These are phyloP conservation scores for Lophium mytilinum DNA, from an alignment of 495 filamentous ascomycete genomes.

Conservation along the genomic window DNA sequence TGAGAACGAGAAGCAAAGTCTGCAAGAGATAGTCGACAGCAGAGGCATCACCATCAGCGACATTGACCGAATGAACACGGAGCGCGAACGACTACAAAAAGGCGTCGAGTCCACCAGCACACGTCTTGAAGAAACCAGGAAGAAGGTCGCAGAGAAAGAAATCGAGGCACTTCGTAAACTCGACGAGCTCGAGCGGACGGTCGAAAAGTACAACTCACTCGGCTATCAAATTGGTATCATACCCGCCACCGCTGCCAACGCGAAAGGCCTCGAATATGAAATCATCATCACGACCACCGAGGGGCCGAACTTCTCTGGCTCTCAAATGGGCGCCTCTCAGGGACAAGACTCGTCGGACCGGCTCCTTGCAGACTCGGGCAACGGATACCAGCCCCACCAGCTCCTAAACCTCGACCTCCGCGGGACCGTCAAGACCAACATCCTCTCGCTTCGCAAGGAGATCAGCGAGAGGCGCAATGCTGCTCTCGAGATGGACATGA, in stretches of 20 bases:
- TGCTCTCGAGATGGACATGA: constrained; percentile 79
- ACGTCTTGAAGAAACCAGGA: constrained; percentile 74
- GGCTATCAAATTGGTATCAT: constrained; percentile 91
- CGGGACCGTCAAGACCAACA: constrained; percentile 66
- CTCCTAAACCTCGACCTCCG: constrained; percentile 80
- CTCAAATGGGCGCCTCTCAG: constrained; percentile 53
- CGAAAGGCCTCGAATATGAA: constrained; percentile 77
- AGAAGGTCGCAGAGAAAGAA: constrained; percentile 74
- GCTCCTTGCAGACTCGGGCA: constrained; percentile 68
- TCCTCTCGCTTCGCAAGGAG: constrained; percentile 73
- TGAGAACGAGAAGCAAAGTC: constrained; percentile 67
- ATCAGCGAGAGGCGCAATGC: constrained; percentile 76
- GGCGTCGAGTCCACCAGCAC: constrained; percentile 64
- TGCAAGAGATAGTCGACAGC: constrained; percentile 79
- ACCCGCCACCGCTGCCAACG: constrained; percentile 72
- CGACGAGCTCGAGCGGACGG: constrained; percentile 77
- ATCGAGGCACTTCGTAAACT: constrained; percentile 71
- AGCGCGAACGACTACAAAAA: constrained; percentile 83
- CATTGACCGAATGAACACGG: constrained; percentile 96
- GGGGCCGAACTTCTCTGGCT: constrained; percentile 66
- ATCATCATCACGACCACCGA: constrained; percentile 59
- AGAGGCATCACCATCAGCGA: constrained; percentile 92
- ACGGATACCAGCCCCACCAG: constrained; percentile 82
- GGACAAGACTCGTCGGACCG: constrained; percentile 48
- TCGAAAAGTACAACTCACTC: constrained; percentile 84